Base-by-base conservation (phyloP, 768 basidiomycete genomes). In the Steccherinum ochraceum region DNA sequence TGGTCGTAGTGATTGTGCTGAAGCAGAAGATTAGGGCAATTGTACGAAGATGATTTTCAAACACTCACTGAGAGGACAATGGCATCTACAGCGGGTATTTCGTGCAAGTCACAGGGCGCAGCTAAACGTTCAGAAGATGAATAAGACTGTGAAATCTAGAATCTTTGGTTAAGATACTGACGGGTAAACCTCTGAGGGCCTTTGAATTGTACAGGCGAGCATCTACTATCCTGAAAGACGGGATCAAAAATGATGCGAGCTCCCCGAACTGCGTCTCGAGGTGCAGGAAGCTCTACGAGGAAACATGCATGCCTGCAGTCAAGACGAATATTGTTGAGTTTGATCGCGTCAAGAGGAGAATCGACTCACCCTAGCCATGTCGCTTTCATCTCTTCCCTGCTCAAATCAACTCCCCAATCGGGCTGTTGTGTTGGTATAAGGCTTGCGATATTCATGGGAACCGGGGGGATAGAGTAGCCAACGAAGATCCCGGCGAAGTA, bases 71-170 rank as follows among this genome's bases (percentile, higher is more conserved):
- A 73, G 47, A 79, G 70, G 13, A 73, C 72, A 40, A 81, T 70
- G 4, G 67, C 69, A 56, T 80, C 77, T n/a, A 80, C 63, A 2
- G 72, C 62, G 1, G 78, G 78, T 20, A 81, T 61, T 2, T 77
- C 72, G 25, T 68, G 62, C 16, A 71, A 64, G 12, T 61, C 49
- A 47, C 72, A 73, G 0, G 75, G 70, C 70, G 49, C 42, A 30
- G 25, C n/a, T 11, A n/a, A n/a, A 20, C 20, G n/a, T n/a, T n/a
- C n/a, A n/a, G n/a, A n/a, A n/a, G n/a, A n/a, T n/a, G n/a, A n/a
- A n/a, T n/a, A n/a, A n/a, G n/a, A n/a, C n/a, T n/a, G n/a, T n/a
- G n/a, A n/a, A n/a, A n/a, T n/a, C n/a, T n/a, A n/a, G n/a, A n/a
- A n/a, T n/a, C n/a, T n/a, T n/a, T n/a, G n/a, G n/a, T n/a, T n/a